These are phyloP conservation scores for Heterobasidion occidentale DNA, from an alignment of 1,284 basidiomycete species.

Conservation along the genomic window DNA sequence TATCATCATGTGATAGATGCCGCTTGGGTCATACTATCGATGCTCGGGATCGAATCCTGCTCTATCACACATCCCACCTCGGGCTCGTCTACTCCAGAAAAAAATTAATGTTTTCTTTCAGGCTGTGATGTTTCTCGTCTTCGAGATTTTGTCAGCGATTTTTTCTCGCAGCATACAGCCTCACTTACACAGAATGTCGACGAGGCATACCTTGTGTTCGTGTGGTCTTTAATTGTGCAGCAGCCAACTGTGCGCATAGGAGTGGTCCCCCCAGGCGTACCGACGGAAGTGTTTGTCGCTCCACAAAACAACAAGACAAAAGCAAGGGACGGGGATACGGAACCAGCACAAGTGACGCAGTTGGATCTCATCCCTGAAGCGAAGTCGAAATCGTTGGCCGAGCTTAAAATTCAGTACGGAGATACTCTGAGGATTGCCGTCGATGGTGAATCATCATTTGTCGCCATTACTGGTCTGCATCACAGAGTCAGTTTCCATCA, in stretches of 20 bases:
- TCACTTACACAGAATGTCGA: conserved; percentile 53
- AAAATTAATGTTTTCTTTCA: conserved; percentile 18
- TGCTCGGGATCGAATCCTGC: conserved; percentile 25
- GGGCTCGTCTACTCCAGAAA: neutral
- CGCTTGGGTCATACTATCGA: conserved; percentile 20
- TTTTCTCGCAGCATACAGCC: conserved; percentile 33
- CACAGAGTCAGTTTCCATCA: conserved; percentile 44
- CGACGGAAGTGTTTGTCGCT: conserved; percentile 66
- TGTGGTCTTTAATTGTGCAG: conserved; percentile 71
- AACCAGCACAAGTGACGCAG: conserved; percentile 26
- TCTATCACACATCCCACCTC: neutral
- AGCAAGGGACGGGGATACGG: conserved; percentile 43
- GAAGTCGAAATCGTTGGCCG: conserved; percentile 40
- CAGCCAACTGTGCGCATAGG: conserved; percentile 70
- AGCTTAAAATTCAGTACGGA: conserved; percentile 47
- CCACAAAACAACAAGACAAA: conserved; percentile 59
- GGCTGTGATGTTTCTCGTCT: conserved; percentile 68
- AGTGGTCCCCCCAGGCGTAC: conserved; percentile 43
- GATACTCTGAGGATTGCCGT: conserved; percentile 67
- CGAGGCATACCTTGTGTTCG: conserved; percentile 68
- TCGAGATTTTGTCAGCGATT: conserved; percentile 58
- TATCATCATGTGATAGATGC: conserved; percentile 58
- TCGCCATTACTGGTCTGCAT: conserved; percentile 78
- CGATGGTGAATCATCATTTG: conserved; percentile 65
- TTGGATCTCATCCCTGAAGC: conserved; percentile 49